phyloP scores from a whole-genome alignment of 805 yeast genomes.

The Barnettozyma siamensis region DNA sequence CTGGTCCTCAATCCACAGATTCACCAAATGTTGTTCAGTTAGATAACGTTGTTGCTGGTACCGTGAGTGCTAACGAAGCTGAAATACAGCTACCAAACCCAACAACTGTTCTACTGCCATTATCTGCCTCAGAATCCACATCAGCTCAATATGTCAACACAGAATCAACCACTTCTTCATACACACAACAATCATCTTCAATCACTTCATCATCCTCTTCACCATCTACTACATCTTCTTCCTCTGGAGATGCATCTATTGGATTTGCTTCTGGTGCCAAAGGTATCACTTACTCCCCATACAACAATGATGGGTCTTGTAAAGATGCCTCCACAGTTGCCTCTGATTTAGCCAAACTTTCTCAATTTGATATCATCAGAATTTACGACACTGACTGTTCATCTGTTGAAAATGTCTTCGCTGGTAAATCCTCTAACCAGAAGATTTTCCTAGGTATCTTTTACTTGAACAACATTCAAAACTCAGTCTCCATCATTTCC shows the following conservation, averaged over 20 bases:
- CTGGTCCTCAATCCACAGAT: conserved; percentile 3
- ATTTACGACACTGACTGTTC: conserved; percentile 60
- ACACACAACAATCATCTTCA: too few species aligned
- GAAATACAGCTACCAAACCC: too few species aligned
- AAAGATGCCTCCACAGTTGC: conserved; percentile 43
- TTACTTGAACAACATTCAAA: conserved; percentile 38
- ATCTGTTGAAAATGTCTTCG: conserved; percentile 46
- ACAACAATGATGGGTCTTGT: conserved; percentile 49
- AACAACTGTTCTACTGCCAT: conserved; percentile 5
- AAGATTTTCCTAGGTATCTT: conserved; percentile 54
- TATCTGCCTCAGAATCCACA: conserved; percentile 12
- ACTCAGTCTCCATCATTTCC: conserved; percentile 39
- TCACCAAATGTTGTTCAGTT: conserved; percentile 2
- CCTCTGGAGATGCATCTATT: conserved; percentile 5
- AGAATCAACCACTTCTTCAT: too few species aligned
- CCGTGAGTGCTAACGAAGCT: conserved; percentile 15
- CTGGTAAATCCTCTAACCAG: conserved; percentile 42
- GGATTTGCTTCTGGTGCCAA: conserved; percentile 34
- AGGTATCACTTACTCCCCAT: conserved; percentile 67
- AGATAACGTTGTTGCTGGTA: neutral
- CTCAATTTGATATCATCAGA: conserved; percentile 46
- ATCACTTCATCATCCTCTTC: conserved; percentile 22
- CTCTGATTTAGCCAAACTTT: conserved; percentile 39
- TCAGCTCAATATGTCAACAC: too few species aligned
- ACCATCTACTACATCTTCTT: conserved; percentile 27